A percentile compares a stretch with the other conserved stretches of the same genome.
These are phyloP conservation scores for Solanum clarkiae DNA, from an alignment of 257 asterid species.

Conservation along the genomic window DNA sequence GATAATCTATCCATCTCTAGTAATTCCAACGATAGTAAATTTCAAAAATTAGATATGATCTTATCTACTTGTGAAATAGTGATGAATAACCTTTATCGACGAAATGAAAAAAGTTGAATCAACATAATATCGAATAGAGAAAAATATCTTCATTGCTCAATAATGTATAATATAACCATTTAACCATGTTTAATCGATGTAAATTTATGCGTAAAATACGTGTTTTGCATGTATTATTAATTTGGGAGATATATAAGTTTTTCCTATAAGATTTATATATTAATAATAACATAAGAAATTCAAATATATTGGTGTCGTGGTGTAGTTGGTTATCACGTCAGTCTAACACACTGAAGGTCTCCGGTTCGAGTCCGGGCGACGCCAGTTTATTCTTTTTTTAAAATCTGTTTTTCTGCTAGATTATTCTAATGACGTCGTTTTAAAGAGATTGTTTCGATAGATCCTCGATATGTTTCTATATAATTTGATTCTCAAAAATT, in stretches of 20 bases:
- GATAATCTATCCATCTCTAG: not conserved
- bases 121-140: rapidly evolving
- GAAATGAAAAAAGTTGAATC: not conserved
- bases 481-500: slow-evolving; percentile 9
- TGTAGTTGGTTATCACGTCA: slow-evolving; percentile 93
- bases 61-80: not conserved
- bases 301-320: slow-evolving; percentile 19
- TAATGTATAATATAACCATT: no score
- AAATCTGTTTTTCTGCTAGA: not conserved
- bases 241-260: not conserved
- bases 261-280: no score
- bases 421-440: not conserved
- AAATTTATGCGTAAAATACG: not conserved
- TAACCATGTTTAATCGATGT: not conserved
- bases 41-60: not conserved
- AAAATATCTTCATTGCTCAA: not conserved
- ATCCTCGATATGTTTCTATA: not conserved
- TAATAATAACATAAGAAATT: no score
- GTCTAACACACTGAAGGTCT: slow-evolving; percentile 90
- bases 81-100: not conserved
- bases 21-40: no score
- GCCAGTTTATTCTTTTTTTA: slow-evolving; percentile 5
- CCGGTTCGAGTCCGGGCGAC: slow-evolving; percentile 77
- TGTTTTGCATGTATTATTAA: not conserved
- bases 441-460: not conserved